Conservation (phyloP, 305 asterid genomes). For the Solanum hybrid region DNA sequence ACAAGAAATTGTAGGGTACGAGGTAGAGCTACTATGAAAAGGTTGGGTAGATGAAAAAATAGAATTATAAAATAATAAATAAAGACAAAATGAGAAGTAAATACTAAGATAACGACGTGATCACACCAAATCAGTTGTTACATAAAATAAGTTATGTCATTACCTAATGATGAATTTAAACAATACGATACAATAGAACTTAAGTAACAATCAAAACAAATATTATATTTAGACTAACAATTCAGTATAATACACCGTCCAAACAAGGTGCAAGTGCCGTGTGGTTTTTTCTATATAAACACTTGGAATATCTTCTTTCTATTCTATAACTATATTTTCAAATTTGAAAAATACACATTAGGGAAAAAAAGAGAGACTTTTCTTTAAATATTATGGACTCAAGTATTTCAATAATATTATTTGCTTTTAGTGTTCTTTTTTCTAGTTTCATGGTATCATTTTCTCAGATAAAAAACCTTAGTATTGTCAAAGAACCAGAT, state of each 20-base stretch:
- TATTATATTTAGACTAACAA: too few species aligned
- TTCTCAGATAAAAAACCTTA: background rate
- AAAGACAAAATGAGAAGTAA: too few species aligned
- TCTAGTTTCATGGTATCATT: background rate
- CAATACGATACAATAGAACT: too few species aligned
- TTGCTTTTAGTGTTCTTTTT: background rate
- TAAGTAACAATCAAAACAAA: too few species aligned
- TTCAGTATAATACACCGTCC: background rate
- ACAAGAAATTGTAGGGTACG: too few species aligned
- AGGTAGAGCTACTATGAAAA: too few species aligned
- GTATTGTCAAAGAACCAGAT: background rate
- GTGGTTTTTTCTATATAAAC: background rate
- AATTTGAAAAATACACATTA: background rate
- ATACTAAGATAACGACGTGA: too few species aligned
- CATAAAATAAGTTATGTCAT: fast-evolving
- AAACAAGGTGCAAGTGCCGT: background rate
- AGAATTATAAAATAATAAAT: too few species aligned
- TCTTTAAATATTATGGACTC: background rate
- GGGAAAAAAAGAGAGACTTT: background rate
- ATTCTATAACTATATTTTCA: background rate
- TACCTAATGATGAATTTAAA: too few species aligned
- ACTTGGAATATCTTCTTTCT: background rate
- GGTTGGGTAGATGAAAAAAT: too few species aligned
- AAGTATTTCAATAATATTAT: background rate
- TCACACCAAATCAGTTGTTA: too few species aligned